These are phyloP conservation scores for Podospora tetraspora DNA, from an alignment of 495 filamentous ascomycete species.

Conservation along the genomic window DNA sequence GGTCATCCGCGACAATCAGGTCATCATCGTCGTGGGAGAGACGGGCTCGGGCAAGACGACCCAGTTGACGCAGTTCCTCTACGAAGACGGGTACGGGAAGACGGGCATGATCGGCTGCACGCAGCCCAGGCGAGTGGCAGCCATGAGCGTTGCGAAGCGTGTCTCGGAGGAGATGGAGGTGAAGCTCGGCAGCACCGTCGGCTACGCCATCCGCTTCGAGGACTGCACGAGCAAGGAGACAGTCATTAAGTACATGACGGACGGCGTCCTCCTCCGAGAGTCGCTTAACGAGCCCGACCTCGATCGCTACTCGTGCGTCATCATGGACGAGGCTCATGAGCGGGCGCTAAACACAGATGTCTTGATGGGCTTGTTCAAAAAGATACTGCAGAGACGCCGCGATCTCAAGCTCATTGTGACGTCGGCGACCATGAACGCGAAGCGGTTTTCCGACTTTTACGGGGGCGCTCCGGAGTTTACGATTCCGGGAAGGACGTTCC, in stretches of 20 bases:
- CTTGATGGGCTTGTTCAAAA: constrained; percentile 95
- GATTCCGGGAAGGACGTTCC: constrained; percentile 95
- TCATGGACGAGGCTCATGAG: constrained; percentile 99
- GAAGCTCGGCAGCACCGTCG: constrained; percentile 80
- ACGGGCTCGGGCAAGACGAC: constrained; percentile 97
- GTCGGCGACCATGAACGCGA: constrained; percentile 97
- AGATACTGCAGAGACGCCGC: constrained; percentile 81
- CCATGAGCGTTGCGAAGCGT: constrained; percentile 98
- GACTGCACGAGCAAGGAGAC: constrained; percentile 96
- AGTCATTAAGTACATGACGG: constrained; percentile 98
- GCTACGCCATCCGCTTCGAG: constrained; percentile 98
- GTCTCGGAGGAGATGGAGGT: constrained; percentile 99
- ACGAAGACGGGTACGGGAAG: constrained; percentile 88
- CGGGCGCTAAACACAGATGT: constrained; percentile 96
- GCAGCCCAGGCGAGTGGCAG: constrained; percentile 89
- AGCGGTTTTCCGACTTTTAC: constrained; percentile 92
- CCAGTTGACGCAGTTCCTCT: constrained; percentile 90
- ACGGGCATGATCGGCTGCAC: constrained; percentile 90
- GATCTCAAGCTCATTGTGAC: constrained; percentile 97
- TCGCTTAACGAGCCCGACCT: constrained; percentile 87
- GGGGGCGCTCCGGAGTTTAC: constrained; percentile 97
- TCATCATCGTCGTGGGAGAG: constrained; percentile 93
- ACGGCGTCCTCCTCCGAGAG: constrained; percentile 91
- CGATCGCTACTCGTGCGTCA: constrained; percentile 95
- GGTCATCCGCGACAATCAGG: constrained; percentile 95